phyloP scores from a whole-genome alignment of 768 basidiomycete genomes.

The Mycena galopus region DNA sequence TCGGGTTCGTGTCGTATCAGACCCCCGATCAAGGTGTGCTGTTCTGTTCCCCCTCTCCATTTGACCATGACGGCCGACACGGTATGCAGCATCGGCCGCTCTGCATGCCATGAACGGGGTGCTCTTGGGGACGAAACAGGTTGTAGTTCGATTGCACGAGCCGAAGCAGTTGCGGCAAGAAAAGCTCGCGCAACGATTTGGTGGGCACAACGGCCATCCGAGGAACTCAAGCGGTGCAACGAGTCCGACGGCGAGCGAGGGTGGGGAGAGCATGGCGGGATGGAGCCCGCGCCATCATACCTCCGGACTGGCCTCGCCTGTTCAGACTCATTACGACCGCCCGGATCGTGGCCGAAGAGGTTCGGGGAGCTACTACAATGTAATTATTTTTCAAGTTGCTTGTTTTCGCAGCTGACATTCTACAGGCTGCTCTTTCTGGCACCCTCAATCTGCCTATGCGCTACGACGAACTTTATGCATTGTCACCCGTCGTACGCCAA shows the following conservation, averaged over 20 bases:
- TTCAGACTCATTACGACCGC: slow-evolving; percentile 65
- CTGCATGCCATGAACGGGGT: slow-evolving; percentile 86
- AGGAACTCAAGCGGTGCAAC: slow-evolving; percentile 87
- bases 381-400: slow-evolving; percentile 47
- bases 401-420: slow-evolving; percentile 25
- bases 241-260: slow-evolving; percentile 86
- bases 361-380: slow-evolving; percentile 90
- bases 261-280: slow-evolving; percentile 78
- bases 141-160: slow-evolving; percentile 91
- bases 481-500: slow-evolving; percentile 90
- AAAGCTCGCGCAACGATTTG: slow-evolving; percentile 87
- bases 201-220: slow-evolving; percentile 80
- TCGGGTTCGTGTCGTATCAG: slow-evolving; percentile 93
- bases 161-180: slow-evolving; percentile 93
- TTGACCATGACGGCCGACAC: slow-evolving; percentile 13
- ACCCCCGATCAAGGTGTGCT: slow-evolving; percentile 81
- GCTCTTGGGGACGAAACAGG: slow-evolving; percentile 77
- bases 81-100: slow-evolving; percentile 71
- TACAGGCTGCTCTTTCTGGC: slow-evolving; percentile 83
- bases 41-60: not conserved
- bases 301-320: slow-evolving; percentile 69
- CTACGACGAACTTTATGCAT: slow-evolving; percentile 85
- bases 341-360: slow-evolving; percentile 79
- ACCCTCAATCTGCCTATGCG: slow-evolving; percentile 86
- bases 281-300: slow-evolving; percentile 80